These are phyloP conservation scores for Teunomyces funiuensis DNA, from an alignment of 805 yeast species.

Conservation along the genomic window DNA sequence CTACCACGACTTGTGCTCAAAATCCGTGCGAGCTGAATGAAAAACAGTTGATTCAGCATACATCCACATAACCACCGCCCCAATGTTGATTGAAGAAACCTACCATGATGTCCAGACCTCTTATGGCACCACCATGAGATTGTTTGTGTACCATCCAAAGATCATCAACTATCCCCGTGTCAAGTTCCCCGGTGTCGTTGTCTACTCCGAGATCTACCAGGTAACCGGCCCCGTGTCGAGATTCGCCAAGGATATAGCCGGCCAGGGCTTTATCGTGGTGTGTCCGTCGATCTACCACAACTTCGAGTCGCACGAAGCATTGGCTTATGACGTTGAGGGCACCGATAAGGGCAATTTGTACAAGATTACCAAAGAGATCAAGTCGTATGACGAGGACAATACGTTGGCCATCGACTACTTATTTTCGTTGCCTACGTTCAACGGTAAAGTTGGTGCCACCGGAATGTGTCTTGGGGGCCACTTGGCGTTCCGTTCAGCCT, in stretches of 20 bases:
- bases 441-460: conserved; percentile 74
- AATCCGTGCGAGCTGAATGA: background rate
- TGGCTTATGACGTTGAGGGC: conserved; percentile 69
- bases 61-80: too few relatives aligned
- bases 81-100: conserved; percentile 68
- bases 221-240: conserved; percentile 80
- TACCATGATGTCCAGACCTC: conserved; percentile 66
- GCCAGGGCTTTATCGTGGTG: conserved; percentile 77
- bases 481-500: conserved; percentile 67
- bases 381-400: conserved; percentile 76
- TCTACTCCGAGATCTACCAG: conserved; percentile 79
- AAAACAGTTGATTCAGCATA: too few relatives aligned
- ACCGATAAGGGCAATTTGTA: conserved; percentile 72
- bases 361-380: conserved; percentile 65
- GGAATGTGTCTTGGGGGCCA: conserved; percentile 91
- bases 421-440: conserved; percentile 56
- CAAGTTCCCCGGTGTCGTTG: conserved; percentile 77
- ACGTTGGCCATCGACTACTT: conserved; percentile 63
- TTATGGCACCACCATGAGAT: conserved; percentile 63
- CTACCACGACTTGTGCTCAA: background rate
- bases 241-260: conserved; percentile 75
- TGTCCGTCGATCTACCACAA: conserved; percentile 81
- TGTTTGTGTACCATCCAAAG: conserved; percentile 65
- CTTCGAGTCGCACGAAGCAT: conserved; percentile 60
- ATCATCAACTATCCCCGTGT: conserved; percentile 74